Evolutionary conservation across 768 basidiomycete genomes (phyloP), one percentile per base, ranked within the genome.

Genomic region (Suillus subalutaceus): DNA sequence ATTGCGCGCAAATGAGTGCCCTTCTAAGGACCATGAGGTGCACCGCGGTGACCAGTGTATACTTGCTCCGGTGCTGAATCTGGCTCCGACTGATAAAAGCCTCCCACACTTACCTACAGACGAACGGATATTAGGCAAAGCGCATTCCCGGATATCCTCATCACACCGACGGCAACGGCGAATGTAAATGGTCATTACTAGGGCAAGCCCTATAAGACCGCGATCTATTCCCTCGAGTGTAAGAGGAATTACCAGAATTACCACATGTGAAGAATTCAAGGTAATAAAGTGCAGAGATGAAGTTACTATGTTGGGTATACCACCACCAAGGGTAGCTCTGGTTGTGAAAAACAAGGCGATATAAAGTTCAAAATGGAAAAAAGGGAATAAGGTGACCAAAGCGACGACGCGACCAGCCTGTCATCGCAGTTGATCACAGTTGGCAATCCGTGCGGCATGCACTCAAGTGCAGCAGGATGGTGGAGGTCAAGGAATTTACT

Each of bases 391-490:
- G 50, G n/a, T 23, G 52, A 41, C 37, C 50, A 43, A 57, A 60
- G 59, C 15, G 62, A 71, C 63, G 63, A 77, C 75, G 71, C 69
- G 74, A 62, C 73, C 74, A 48, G 76, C 71, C 69, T 70, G 72
- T 69, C 62, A 70, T 60, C 59, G 60, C 72, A 65, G 60, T 62
- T 67, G 64, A 72, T 57, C 59, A 62, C 72, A 68, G 63, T 62
- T 66, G 63, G 30, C 38, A 10, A 66, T 50, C 44, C 66, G n/a
- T 41, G 63, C 64, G 55, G 65, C 46, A 26, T 58, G 30, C 37
- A 48, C 13, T 56, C 1, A 1, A 23, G 6, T 38, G 32, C 41
- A 50, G 52, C 12, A 57, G 35, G 63, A 20, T 20, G 32, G 30
- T 65, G 53, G 43, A 65, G 23, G 15, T 44, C 37, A 6, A 53